A percentile compares a stretch with the other conserved stretches of the same genome.
Conservation (phyloP, 345 rosid genomes). For the Hypericum perforatum region DNA sequence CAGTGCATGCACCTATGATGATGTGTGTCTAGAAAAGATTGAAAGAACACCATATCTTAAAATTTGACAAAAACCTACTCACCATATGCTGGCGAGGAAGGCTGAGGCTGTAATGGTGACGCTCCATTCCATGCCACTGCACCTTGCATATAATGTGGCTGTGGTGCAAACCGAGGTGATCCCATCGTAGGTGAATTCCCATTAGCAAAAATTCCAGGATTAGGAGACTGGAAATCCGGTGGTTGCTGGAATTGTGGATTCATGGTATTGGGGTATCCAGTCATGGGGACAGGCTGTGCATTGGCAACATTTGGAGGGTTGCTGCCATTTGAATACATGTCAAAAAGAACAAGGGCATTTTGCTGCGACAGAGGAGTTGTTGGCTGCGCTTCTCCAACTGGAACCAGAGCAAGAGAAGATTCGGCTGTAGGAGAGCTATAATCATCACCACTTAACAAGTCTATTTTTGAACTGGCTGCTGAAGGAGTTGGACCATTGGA, state of each 20-base stretch:
- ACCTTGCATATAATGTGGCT: conserved; percentile 45
- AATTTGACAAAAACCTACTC: conserved; percentile 5
- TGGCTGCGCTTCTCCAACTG: conserved; percentile 56
- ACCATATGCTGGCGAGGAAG: conserved; percentile 72
- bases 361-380: conserved; percentile 56
- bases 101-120: conserved; percentile 37
- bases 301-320: conserved; percentile 40
- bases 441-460: conserved; percentile 93
- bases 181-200: conserved; percentile 50
- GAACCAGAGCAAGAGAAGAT: conserved; percentile 68
- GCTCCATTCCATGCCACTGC: conserved; percentile 59
- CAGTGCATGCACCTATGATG: no score
- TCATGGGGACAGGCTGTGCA: conserved; percentile 33
- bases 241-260: conserved; percentile 58
- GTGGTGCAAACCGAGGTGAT: conserved; percentile 58
- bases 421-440: conserved; percentile 54
- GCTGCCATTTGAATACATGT: conserved; percentile 61
- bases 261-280: conserved; percentile 37
- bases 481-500: conserved; percentile 45
- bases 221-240: conserved; percentile 48
- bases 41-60: background rate
- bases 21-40: background rate
- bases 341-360: conserved; percentile 82
- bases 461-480: conserved; percentile 57
- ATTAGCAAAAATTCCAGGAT: conserved; percentile 49